Evolutionary conservation across 2,329 filamentous ascomycete genomes (phyloP), one percentile per base, ranked within the genome.

Genomic region (Fusarium marasasianum): DNA sequence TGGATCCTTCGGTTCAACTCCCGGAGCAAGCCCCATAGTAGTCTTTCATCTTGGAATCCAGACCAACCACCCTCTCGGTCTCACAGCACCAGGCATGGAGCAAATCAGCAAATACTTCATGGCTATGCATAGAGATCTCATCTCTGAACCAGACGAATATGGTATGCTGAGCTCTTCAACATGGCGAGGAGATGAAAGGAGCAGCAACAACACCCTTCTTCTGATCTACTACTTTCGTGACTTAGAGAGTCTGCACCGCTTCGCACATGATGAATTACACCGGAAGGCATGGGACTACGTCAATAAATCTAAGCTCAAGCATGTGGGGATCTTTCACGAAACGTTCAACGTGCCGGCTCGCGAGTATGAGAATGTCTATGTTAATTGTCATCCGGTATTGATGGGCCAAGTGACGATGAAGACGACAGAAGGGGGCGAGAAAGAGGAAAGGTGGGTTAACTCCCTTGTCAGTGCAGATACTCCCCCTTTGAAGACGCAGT

Each of bases 301-400:
- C 78, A 82, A 83, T 61, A 78, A 76, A 57, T 78, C 76, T 50
- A 75, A 83, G 33, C 69, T 80, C 45, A 73, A 76, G 33, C 82
- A 88, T 69, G 74, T 90, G 31, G 83, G 84, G 10, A 86, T 90
- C 71, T 90, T 83, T 68, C 89, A 91, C 76, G 89, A 91, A 83
- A 84, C 85, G 0, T 90, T 87, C 71, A 79, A 83, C 33, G 84
- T 85, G 10, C 83, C 83, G 2, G 78, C 80, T 7, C 82, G 83
- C 8, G 80, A 80, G 14, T 88, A 87, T 79, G 88, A 91, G 83
- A 85, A 81, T 5, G 81, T 90, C 29, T 89, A 89, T 73, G 71
- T 83, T 13, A 85, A 87, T 66, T 84, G 83, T 72, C 79, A 74
- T 60, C 84, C 84, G 2, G 66, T 79, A 9, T 59, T 85, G 43